Conservation (phyloP, 345 rosid species). For the Arabidopsis arenosa region DNA sequence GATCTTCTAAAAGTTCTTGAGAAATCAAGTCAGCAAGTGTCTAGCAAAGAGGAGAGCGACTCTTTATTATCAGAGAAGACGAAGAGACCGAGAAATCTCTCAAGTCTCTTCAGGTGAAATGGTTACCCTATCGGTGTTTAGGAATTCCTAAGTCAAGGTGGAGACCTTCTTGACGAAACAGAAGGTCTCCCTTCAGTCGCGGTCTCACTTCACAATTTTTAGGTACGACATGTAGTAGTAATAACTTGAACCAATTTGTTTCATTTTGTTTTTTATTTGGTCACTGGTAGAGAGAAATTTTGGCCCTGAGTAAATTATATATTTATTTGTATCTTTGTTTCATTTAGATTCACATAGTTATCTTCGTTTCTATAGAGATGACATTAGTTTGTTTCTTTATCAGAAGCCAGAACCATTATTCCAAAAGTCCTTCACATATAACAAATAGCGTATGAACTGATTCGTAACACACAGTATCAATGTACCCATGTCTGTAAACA, state of each 20-base stretch:
- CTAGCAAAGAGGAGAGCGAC: slow-evolving; percentile 36
- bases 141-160: not conserved
- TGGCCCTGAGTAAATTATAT: slow-evolving; percentile 12
- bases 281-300: slow-evolving; percentile 16
- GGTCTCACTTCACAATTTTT: not conserved
- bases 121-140: not conserved
- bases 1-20: slow-evolving; percentile 30
- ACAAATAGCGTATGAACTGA: too few species aligned
- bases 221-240: not conserved
- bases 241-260: not conserved
- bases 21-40: slow-evolving; percentile 25
- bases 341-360: not conserved
- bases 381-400: too few species aligned
- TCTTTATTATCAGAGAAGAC: slow-evolving; percentile 32
- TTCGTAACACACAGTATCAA: too few species aligned
- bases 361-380: not conserved
- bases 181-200: not conserved
- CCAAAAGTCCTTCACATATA: too few species aligned
- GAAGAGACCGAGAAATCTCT: slow-evolving; percentile 37
- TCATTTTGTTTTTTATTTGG: not conserved
- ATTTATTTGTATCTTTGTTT: not conserved
- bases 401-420: too few species aligned
- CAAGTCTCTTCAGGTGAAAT: slow-evolving; percentile 55
- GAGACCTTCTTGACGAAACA: not conserved
- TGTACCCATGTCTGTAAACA: too few species aligned